A percentile compares a stretch with the other conserved stretches of the same genome.
phyloP scores from a whole-genome alignment of 805 yeast genomes.

The Phaffomyces opuntiae region DNA sequence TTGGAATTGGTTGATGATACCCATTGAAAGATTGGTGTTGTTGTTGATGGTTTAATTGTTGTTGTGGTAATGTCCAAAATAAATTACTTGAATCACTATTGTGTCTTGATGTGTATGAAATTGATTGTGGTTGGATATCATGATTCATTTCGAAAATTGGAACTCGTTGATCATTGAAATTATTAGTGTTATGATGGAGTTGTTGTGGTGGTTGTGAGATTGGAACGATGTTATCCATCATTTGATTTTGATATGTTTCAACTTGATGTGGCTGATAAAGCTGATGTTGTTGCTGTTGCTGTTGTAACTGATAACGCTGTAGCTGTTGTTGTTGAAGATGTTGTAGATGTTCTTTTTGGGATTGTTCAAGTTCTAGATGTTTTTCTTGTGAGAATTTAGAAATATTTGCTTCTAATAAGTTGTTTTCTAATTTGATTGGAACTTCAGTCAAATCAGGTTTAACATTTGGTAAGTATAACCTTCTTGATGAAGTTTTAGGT shows the following conservation, averaged over 20 bases:
- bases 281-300: neutral
- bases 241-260: neutral
- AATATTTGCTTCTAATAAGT: neutral
- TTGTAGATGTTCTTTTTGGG: neutral
- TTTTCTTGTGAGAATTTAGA: too few relatives aligned
- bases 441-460: neutral
- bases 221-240: neutral
- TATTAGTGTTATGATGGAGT: too few relatives aligned
- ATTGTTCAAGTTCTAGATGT: too few relatives aligned
- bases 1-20: neutral
- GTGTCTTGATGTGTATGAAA: slow-evolving; percentile 1
- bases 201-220: neutral
- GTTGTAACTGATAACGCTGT: neutral
- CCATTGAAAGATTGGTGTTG: neutral
- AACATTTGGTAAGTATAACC: slow-evolving; percentile 22
- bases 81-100: neutral
- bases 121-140: slow-evolving; percentile 1
- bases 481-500: slow-evolving; percentile 28
- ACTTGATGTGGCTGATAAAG: neutral
- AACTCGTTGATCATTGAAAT: neutral
- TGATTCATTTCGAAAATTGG: neutral
- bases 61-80: slow-evolving; percentile 4
- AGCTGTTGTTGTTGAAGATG: neutral
- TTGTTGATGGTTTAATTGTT: neutral
- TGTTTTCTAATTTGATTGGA: neutral